phyloP scores from a whole-genome alignment of 768 basidiomycete genomes.

The Tubosaeta brunneosetosa region DNA sequence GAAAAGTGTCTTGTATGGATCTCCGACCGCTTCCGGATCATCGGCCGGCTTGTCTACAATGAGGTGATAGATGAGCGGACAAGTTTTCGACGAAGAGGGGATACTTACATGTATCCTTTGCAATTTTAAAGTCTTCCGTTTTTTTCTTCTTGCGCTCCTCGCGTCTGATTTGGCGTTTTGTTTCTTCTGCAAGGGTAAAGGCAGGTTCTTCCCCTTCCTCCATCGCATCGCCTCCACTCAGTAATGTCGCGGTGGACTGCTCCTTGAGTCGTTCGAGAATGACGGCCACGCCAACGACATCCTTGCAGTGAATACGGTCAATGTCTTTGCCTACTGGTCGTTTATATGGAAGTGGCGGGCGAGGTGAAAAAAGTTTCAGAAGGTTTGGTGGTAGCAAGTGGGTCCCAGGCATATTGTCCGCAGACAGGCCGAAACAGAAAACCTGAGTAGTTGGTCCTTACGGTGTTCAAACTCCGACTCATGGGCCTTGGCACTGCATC shows the following conservation, averaged over 20 bases:
- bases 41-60: conserved; percentile 87
- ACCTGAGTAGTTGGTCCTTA: background rate
- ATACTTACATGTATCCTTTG: conserved; percentile 80
- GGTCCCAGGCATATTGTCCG: conserved; percentile 53
- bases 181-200: conserved; percentile 80
- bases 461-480: conserved; percentile 30
- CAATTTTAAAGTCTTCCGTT: conserved; percentile 69
- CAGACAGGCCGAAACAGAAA: conserved; percentile 8
- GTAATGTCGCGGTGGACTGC: conserved; percentile 63
- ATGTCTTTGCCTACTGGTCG: conserved; percentile 85
- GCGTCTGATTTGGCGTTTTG: conserved; percentile 68
- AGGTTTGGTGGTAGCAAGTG: conserved; percentile 93
- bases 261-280: conserved; percentile 74
- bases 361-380: conserved; percentile 92
- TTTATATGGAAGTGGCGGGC: conserved; percentile 82
- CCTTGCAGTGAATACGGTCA: conserved; percentile 63
- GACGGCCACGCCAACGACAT: conserved; percentile 70
- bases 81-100: background rate
- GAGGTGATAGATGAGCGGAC: conserved; percentile 5
- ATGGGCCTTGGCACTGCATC: background rate
- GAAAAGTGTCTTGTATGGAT: conserved; percentile 98
- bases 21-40: conserved; percentile 85
- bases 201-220: conserved; percentile 82
- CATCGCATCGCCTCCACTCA: conserved; percentile 64
- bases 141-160: conserved; percentile 77